These are phyloP conservation scores for Heracleum sosnowskyi DNA, from an alignment of 129 eudicot species.

Conservation along the genomic window DNA sequence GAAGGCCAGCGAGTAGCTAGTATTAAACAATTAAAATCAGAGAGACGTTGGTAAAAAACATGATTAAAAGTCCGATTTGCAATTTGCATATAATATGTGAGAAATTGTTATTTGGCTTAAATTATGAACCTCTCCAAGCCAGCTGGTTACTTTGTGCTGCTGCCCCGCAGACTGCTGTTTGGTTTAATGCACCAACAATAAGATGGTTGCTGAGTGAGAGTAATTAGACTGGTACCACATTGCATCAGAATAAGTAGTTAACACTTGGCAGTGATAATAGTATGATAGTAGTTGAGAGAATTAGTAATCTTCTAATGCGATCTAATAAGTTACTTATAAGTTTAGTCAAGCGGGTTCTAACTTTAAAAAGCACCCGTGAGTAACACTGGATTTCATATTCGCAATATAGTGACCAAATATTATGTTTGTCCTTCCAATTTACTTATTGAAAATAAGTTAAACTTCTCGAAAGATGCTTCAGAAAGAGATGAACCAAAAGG, in stretches of 20 bases:
- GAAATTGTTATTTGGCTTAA: not conserved
- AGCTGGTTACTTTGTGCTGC: not conserved
- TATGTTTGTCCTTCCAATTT: no score
- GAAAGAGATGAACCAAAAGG: no score
- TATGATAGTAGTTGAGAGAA: not conserved
- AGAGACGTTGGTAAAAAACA: not conserved
- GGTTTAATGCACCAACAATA: not conserved
- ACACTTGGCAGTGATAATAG: no score
- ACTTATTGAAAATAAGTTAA: no score
- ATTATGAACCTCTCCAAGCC: not conserved
- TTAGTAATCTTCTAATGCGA: no score
- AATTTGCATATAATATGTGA: not conserved
- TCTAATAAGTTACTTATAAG: not conserved
- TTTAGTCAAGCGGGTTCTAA: no score
- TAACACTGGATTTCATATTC: no score
- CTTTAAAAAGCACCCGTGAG: no score
- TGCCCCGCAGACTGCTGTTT: not conserved
- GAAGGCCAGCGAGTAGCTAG: not conserved
- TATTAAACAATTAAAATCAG: not conserved
- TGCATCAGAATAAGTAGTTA: not conserved
- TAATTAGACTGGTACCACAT: not conserved
- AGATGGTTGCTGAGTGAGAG: constrained; percentile 1
- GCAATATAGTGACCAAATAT: no score
- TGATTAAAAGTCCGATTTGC: not conserved
- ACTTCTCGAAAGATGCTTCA: no score